phyloP scores from a whole-genome alignment of 768 basidiomycete genomes.

The Naematelia aurantialba region DNA sequence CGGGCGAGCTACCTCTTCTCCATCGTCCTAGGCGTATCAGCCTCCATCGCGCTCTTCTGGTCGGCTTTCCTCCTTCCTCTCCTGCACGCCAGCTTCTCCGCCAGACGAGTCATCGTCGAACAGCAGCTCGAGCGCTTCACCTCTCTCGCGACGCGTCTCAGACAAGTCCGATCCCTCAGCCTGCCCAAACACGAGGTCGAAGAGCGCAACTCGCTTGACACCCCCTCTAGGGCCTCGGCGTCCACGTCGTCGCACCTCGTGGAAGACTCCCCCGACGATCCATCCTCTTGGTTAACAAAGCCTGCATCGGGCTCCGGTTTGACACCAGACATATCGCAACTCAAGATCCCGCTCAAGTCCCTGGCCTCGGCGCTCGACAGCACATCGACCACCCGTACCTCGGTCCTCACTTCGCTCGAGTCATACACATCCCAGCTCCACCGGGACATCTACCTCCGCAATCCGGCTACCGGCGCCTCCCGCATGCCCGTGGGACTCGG shows the following conservation, averaged over 20 bases:
- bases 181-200: too few relatives aligned
- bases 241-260: slow-evolving; percentile 9
- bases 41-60: slow-evolving; percentile 33
- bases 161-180: slow-evolving; percentile 14
- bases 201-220: too few relatives aligned
- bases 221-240: neutral
- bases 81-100: slow-evolving; percentile 47
- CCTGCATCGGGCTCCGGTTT: neutral
- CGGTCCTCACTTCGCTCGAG: slow-evolving; percentile 41
- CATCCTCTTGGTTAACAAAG: neutral
- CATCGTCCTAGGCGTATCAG: slow-evolving; percentile 32
- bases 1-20: slow-evolving; percentile 11
- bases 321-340: neutral
- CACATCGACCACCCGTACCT: slow-evolving; percentile 47
- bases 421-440: slow-evolving; percentile 43
- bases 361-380: slow-evolving; percentile 27
- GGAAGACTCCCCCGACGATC: neutral
- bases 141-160: slow-evolving; percentile 18
- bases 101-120: slow-evolving; percentile 38
- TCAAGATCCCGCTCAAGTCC: slow-evolving; percentile 6
- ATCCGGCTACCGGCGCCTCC: slow-evolving; percentile 5
- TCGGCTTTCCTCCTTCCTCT: slow-evolving; percentile 40
- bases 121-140: slow-evolving; percentile 27
- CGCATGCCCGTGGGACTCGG: slow-evolving; percentile 22
- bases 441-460: slow-evolving; percentile 19